Conservation (phyloP, 2,329 filamentous ascomycete genomes). For the Claviceps sp. region DNA sequence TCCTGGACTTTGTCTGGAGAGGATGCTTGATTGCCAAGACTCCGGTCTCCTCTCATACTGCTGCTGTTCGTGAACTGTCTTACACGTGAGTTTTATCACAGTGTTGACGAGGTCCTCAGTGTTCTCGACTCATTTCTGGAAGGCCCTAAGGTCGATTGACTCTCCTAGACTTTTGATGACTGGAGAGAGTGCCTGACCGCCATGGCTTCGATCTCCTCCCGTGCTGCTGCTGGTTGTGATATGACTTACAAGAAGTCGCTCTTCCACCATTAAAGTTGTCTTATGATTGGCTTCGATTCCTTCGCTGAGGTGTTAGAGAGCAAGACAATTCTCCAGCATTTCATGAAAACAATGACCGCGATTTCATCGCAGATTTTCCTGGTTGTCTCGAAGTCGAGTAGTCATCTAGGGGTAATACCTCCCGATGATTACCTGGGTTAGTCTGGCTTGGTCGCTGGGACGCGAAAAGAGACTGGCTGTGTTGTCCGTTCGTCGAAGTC, state of each 20-base stretch:
- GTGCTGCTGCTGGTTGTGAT: not conserved
- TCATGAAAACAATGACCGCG: constrained; percentile 86
- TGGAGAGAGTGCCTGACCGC: constrained; percentile 85
- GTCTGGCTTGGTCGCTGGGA: constrained; percentile 18
- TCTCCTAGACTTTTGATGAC: constrained; percentile 36
- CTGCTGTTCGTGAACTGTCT: not conserved
- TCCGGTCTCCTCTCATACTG: not conserved
- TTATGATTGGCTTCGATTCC: too few relatives aligned
- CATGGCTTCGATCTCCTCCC: constrained; percentile 28
- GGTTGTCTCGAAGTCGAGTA: constrained; percentile 98
- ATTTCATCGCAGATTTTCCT: constrained; percentile 99
- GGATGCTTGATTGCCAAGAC: constrained; percentile 83
- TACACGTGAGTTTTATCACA: not conserved
- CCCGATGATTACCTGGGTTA: constrained; percentile 95
- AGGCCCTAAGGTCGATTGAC: constrained; percentile 34
- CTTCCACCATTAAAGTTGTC: too few relatives aligned
- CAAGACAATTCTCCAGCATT: too few relatives aligned
- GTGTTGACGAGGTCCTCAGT: not conserved
- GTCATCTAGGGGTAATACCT: constrained; percentile 95
- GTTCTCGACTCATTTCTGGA: too few relatives aligned
- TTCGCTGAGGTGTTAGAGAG: too few relatives aligned
- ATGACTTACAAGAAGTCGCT: not conserved
- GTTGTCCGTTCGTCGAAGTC: too few relatives aligned
- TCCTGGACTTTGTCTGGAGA: constrained; percentile 40
- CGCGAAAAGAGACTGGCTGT: constrained; percentile 13